A percentile compares a stretch with the other conserved stretches of the same genome.
Evolutionary conservation across 768 basidiomycete genomes (phyloP).

Genomic region (Russula foetens): DNA sequence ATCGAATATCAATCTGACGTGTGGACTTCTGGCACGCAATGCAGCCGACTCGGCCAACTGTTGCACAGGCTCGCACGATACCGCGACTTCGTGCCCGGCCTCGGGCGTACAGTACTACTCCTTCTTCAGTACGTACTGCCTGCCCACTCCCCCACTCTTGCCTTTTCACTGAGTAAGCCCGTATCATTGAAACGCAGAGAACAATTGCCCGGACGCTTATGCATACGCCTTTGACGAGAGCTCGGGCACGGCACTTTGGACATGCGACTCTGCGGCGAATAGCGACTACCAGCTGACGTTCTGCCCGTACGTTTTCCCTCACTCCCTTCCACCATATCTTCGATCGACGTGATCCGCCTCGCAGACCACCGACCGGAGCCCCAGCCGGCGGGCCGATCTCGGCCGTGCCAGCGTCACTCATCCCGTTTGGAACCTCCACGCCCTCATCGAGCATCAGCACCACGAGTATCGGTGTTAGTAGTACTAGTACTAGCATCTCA

Average conservation of each 20-base stretch:
- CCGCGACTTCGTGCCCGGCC: constrained; percentile 30
- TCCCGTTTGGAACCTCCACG: neutral
- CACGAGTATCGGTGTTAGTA: too few relatives aligned
- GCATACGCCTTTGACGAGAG: constrained; percentile 50
- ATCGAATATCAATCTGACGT: neutral
- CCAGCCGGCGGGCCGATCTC: constrained; percentile 5
- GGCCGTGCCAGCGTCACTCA: constrained; percentile 6
- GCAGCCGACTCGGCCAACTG: constrained; percentile 34
- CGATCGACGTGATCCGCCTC: neutral
- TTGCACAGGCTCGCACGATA: constrained; percentile 28
- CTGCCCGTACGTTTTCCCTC: constrained; percentile 22
- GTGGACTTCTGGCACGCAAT: neutral
- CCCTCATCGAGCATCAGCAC: too few relatives aligned
- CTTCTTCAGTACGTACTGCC: constrained; percentile 7
- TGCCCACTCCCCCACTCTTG: too few relatives aligned
- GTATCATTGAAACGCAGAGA: constrained; percentile 25
- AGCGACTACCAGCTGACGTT: constrained; percentile 27
- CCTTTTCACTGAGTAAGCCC: too few relatives aligned
- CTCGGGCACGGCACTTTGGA: constrained; percentile 45
- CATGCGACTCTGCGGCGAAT: constrained; percentile 32
- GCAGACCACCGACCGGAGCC: neutral
- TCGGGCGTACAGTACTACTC: constrained; percentile 23
- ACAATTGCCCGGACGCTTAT: constrained; percentile 39
- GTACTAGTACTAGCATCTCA: neutral
- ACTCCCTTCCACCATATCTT: too few relatives aligned